Conservation (phyloP, 1,284 basidiomycete species). For the Jaminaea rosea region DNA sequence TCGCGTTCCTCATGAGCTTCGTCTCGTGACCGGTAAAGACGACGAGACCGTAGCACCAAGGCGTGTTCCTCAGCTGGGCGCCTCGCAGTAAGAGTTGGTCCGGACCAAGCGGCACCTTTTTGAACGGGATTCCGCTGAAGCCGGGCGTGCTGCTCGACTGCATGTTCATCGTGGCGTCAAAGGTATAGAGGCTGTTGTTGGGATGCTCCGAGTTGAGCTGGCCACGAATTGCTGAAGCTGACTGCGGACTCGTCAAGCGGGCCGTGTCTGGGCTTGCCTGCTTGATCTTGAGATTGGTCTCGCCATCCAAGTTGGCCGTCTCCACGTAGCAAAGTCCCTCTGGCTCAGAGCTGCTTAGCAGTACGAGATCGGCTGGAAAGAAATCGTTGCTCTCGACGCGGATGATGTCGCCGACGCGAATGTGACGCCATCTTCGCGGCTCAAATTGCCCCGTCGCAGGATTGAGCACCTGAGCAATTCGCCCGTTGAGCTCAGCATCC, state of each 20-base stretch:
- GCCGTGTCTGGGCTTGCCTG: slow-evolving; percentile 80
- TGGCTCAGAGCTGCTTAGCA: slow-evolving; percentile 83
- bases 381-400: slow-evolving; percentile 84
- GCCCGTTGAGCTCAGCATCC: slow-evolving; percentile 81
- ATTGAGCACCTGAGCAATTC: slow-evolving; percentile 66
- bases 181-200: slow-evolving; percentile 95
- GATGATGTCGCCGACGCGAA: slow-evolving; percentile 83
- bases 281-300: slow-evolving; percentile 98
- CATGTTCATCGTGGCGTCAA: slow-evolving; percentile 66
- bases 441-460: slow-evolving; percentile 60
- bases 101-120: slow-evolving; percentile 71
- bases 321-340: slow-evolving; percentile 96
- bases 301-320: slow-evolving; percentile 92
- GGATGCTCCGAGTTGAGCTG: slow-evolving; percentile 87
- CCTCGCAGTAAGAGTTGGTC: slow-evolving; percentile 90
- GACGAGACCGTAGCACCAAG: slow-evolving; percentile 87
- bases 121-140: slow-evolving; percentile 37
- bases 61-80: slow-evolving; percentile 90
- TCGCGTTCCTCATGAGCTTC: slow-evolving; percentile 87
- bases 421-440: slow-evolving; percentile 74
- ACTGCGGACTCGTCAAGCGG: slow-evolving; percentile 64
- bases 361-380: slow-evolving; percentile 87
- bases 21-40: slow-evolving; percentile 98
- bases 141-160: slow-evolving; percentile 33
- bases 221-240: slow-evolving; percentile 67